phyloP scores from a whole-genome alignment of 768 basidiomycete species.

The Pisolithus albus region DNA sequence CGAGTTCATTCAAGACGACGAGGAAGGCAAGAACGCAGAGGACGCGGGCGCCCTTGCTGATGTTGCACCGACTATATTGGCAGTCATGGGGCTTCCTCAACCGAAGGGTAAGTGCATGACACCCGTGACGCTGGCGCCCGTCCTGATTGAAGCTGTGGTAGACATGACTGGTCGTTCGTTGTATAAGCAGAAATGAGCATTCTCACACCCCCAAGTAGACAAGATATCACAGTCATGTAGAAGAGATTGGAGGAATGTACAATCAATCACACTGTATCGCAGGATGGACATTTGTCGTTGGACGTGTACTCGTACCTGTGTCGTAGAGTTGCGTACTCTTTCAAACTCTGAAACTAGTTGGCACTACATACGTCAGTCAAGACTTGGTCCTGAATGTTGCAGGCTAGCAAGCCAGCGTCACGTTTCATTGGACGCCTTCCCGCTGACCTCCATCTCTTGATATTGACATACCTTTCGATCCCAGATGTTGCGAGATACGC shows the following conservation, averaged over 20 bases:
- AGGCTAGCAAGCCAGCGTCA: slow-evolving; percentile 20
- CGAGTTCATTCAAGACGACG: slow-evolving; percentile 44
- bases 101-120: slow-evolving; percentile 49
- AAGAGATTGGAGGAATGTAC: not conserved
- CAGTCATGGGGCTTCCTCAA: slow-evolving; percentile 63
- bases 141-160: not conserved
- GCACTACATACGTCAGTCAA: not conserved
- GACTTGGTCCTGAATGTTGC: slow-evolving; percentile 7
- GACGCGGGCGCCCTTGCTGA: slow-evolving; percentile 80
- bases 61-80: slow-evolving; percentile 85
- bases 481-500: slow-evolving; percentile 77
- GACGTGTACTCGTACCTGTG: not conserved
- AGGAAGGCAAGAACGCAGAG: slow-evolving; percentile 40
- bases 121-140: no score
- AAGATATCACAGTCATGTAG: not conserved
- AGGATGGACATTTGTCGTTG: no score
- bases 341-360: not conserved
- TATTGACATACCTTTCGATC: slow-evolving; percentile 69
- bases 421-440: slow-evolving; percentile 73
- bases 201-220: not conserved
- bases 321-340: not conserved
- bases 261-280: not conserved
- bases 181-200: not conserved
- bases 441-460: slow-evolving; percentile 62
- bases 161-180: slow-evolving; percentile 1